Conservation (phyloP, 139 green algal genomes). For the Pedinophyceae sp. region DNA sequence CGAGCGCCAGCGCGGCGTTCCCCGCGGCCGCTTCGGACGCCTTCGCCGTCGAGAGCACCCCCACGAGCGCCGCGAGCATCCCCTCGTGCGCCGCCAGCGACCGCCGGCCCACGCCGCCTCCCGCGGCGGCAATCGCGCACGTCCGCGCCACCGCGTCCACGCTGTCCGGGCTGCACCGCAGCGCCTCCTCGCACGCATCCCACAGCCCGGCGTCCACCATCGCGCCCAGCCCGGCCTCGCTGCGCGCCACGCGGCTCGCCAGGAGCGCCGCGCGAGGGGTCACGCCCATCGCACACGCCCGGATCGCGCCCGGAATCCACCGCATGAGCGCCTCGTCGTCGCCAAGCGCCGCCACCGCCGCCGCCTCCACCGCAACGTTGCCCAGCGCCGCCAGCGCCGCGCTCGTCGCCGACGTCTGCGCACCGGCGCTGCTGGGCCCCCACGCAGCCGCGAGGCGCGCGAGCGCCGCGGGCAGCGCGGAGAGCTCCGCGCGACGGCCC, state of each 20-base stretch:
- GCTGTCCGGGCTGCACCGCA: too few species aligned
- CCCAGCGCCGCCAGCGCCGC: conserved; percentile 18
- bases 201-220: conserved; percentile 6
- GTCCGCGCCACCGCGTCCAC: conserved; percentile 5
- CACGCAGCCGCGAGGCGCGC: background rate
- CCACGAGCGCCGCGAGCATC: background rate
- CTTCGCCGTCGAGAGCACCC: background rate
- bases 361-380: conserved; percentile 29
- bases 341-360: conserved; percentile 3
- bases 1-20: conserved; percentile 17
- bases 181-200: conserved; percentile 2
- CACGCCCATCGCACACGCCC: too few species aligned
- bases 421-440: background rate
- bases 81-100: background rate
- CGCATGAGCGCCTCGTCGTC: background rate
- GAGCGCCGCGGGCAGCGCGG: too few species aligned
- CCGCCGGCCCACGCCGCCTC: background rate
- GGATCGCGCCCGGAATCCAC: background rate
- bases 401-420: background rate
- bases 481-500: background rate
- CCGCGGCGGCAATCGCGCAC: background rate
- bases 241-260: background rate
- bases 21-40: conserved; percentile 14
- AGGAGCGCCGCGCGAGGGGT: conserved; percentile 8
- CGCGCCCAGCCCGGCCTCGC: conserved; percentile 6